Evolutionary conservation across 2,329 filamentous ascomycete species (phyloP).

Genomic region (Aspergillus floridensis): DNA sequence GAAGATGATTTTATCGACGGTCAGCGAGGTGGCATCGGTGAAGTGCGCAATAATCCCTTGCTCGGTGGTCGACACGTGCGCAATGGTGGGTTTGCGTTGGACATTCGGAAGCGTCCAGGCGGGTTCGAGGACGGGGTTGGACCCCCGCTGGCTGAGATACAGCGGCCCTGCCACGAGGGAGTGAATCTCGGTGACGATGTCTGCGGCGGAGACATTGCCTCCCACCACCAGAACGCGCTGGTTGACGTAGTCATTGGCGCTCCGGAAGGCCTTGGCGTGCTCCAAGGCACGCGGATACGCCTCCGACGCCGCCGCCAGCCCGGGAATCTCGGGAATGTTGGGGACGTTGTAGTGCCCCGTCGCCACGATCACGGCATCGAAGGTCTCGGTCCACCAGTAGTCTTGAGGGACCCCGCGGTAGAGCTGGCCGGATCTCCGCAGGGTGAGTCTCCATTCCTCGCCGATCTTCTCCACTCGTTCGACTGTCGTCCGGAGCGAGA

Average conservation of each 20-base stretch:
- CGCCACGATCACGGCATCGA: conserved; percentile 45
- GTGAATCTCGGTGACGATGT: conserved; percentile 27
- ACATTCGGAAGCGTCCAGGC: conserved; percentile 28
- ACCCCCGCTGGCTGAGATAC: conserved; percentile 20
- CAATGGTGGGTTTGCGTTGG: conserved; percentile 18
- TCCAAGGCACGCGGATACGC: conserved; percentile 33
- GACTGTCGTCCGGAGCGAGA: conserved; percentile 34
- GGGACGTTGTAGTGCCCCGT: conserved; percentile 45
- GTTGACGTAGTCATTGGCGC: conserved; percentile 36
- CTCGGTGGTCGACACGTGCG: conserved; percentile 6
- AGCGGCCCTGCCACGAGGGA: conserved; percentile 22
- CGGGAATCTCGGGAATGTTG: conserved; percentile 38
- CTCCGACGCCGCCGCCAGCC: conserved; percentile 31
- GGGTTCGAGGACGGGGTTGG: conserved; percentile 19
- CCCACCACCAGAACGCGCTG: conserved; percentile 32
- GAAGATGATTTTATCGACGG: conserved; percentile 32
- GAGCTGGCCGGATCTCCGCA: conserved; percentile 22
- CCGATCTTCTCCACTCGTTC: conserved; percentile 24
- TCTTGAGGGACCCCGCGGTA: conserved; percentile 17
- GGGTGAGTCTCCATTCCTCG: conserved; percentile 30
- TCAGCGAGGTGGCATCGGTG: conserved; percentile 17
- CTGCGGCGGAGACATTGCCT: conserved; percentile 29
- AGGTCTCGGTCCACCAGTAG: conserved; percentile 41
- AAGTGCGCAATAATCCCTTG: conserved; percentile 18
- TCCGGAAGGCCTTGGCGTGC: conserved; percentile 39